Conservation (phyloP, 768 basidiomycete species). For the Kwoniella botswanensis region DNA sequence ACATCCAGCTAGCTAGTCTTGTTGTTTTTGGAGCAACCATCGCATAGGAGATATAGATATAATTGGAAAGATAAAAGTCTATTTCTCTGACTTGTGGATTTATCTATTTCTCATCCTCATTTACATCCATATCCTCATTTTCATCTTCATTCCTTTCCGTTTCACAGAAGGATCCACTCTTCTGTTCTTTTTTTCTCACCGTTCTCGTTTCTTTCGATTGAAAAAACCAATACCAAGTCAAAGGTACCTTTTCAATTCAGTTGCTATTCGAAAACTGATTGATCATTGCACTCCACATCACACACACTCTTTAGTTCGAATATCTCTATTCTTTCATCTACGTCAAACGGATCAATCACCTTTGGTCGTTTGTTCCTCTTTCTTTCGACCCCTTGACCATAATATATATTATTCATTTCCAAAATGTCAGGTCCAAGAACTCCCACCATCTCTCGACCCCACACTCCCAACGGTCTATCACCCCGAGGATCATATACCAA, state of each 20-base stretch:
- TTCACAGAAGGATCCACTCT: background rate
- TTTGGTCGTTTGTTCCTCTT: background rate
- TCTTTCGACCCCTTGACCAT: background rate
- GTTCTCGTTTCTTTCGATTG: too few relatives aligned
- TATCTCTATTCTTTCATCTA: background rate
- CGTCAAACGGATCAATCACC: background rate
- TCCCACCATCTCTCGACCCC: slow-evolving; percentile 36
- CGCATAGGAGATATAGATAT: background rate
- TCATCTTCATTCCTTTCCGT: background rate
- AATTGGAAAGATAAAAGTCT: background rate
- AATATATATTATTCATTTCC: background rate
- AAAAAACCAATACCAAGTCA: too few relatives aligned
- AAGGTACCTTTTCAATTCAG: background rate
- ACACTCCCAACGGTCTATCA: slow-evolving; percentile 41
- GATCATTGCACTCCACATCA: background rate
- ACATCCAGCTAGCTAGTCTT: background rate
- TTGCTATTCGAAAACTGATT: background rate
- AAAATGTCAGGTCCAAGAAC: slow-evolving; percentile 22
- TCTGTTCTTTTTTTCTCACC: background rate
- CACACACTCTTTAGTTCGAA: background rate
- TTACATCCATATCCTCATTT: background rate
- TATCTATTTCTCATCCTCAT: background rate
- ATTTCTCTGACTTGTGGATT: background rate
- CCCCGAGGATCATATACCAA: slow-evolving; percentile 50
- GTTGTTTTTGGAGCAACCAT: background rate